Conservation (phyloP, 345 rosid genomes). For the Isatis tinctoria region DNA sequence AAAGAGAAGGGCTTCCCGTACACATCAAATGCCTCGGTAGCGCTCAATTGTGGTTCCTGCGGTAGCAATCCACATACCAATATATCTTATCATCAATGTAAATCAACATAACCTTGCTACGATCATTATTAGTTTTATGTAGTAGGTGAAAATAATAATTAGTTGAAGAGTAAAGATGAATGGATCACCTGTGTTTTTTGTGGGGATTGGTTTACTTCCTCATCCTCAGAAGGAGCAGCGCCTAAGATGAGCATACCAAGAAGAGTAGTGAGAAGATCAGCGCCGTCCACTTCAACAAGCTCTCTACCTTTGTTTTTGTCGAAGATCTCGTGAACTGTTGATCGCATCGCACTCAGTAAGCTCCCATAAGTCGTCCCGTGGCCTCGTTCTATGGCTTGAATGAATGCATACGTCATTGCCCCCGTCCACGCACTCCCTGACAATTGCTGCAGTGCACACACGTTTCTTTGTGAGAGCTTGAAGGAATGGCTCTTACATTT, state of each 20-base stretch:
- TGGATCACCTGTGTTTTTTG: slow-evolving; percentile 31
- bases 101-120: neutral
- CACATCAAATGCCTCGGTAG: slow-evolving; percentile 60
- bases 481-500: neutral
- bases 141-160: neutral
- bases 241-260: slow-evolving; percentile 58
- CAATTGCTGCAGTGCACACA: slow-evolving; percentile 42
- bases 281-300: slow-evolving; percentile 29
- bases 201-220: slow-evolving; percentile 6
- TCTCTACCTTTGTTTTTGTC: slow-evolving; percentile 27
- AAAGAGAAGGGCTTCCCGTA: slow-evolving; percentile 58
- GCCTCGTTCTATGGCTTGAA: slow-evolving; percentile 77
- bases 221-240: slow-evolving; percentile 14
- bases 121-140: neutral
- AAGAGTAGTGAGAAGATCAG: slow-evolving; percentile 54
- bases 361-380: slow-evolving; percentile 63
- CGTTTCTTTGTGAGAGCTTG: neutral
- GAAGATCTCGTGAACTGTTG: slow-evolving; percentile 50
- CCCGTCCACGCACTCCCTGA: slow-evolving; percentile 74
- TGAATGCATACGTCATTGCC: slow-evolving; percentile 92
- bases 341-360: slow-evolving; percentile 68
- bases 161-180: slow-evolving; percentile 11
- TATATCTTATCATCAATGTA: slow-evolving; percentile 8
- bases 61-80: neutral
- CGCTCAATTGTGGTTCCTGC: slow-evolving; percentile 91